Conservation (phyloP, 495 filamentous ascomycete species). For the Hypoxylon trugodes region DNA sequence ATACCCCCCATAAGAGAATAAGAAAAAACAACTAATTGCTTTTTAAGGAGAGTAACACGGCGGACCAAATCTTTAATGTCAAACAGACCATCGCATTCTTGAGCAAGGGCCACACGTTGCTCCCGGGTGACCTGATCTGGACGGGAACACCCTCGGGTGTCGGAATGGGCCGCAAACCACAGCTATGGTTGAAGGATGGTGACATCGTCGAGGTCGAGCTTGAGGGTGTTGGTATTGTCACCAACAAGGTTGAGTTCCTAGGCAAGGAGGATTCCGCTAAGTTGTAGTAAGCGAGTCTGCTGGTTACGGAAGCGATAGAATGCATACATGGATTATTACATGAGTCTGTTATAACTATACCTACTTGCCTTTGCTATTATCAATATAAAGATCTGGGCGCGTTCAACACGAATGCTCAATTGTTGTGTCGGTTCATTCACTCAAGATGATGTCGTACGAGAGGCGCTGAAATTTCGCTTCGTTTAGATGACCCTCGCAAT, state of each 20-base stretch:
- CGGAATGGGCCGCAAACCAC: slow-evolving; percentile 77
- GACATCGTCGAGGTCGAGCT: slow-evolving; percentile 80
- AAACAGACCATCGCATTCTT: slow-evolving; percentile 77
- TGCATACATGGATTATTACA: no score
- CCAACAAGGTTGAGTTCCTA: slow-evolving; percentile 76
- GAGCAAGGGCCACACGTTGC: slow-evolving; percentile 77
- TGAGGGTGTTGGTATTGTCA: slow-evolving; percentile 74
- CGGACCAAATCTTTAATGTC: slow-evolving; percentile 85
- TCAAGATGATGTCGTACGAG: no score
- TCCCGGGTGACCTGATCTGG: slow-evolving; percentile 84
- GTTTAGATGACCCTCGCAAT: no score
- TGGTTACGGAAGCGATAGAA: no score
- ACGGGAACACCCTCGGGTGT: slow-evolving; percentile 88
- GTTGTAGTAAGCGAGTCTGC: slow-evolving; percentile 45
- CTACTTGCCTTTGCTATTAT: no score
- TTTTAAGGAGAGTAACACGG: slow-evolving; percentile 68
- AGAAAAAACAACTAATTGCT: background rate
- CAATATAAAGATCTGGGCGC: no score
- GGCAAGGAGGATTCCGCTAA: slow-evolving; percentile 61
- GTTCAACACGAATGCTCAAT: no score
- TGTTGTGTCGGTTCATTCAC: no score
- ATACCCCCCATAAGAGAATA: background rate
- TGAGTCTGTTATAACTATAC: no score
- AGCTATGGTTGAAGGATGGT: slow-evolving; percentile 80
- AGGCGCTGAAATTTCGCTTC: no score